Conservation (phyloP, 495 filamentous ascomycete genomes). For the Neurospora sublineolata region DNA sequence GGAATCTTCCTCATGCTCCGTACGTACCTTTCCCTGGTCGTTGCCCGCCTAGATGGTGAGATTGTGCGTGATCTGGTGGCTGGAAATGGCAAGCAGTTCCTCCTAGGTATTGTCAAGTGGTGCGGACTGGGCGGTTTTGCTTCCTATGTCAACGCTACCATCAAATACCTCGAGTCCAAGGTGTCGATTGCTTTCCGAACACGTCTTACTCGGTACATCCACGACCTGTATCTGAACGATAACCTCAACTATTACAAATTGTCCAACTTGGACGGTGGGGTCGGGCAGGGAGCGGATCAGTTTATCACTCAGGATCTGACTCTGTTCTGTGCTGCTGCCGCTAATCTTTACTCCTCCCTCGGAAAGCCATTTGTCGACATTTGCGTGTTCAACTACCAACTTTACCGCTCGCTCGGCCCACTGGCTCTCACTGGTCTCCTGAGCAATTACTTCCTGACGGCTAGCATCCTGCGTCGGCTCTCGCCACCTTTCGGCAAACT, state of each 20-base stretch:
- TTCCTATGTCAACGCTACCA: conserved; percentile 91
- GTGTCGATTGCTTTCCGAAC: conserved; percentile 97
- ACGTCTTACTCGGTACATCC: conserved; percentile 89
- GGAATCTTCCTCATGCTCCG: conserved; percentile 77
- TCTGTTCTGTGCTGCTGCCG: conserved; percentile 82
- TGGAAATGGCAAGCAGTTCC: conserved; percentile 78
- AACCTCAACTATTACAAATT: conserved; percentile 95
- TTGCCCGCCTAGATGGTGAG: conserved; percentile 88
- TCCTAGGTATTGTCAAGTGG: conserved; percentile 79
- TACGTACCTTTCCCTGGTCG: conserved; percentile 88
- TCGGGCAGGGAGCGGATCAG: conserved; percentile 86
- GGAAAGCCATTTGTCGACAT: conserved; percentile 95
- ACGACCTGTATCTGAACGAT: conserved; percentile 91
- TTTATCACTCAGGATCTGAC: conserved; percentile 98
- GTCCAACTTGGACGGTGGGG: conserved; percentile 82
- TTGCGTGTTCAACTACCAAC: conserved; percentile 92
- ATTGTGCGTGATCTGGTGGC: conserved; percentile 93
- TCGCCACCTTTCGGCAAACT: conserved; percentile 94
- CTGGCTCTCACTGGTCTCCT: conserved; percentile 76
- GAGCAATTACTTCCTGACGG: conserved; percentile 85
- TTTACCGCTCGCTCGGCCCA: conserved; percentile 84
- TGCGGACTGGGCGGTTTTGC: conserved; percentile 55
- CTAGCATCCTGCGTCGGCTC: conserved; percentile 70
- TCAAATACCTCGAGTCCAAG: conserved; percentile 96
- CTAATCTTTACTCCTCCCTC: conserved; percentile 87